Conservation (phyloP, 192 early-diverging fungal species). For the Coemansia sp. region DNA sequence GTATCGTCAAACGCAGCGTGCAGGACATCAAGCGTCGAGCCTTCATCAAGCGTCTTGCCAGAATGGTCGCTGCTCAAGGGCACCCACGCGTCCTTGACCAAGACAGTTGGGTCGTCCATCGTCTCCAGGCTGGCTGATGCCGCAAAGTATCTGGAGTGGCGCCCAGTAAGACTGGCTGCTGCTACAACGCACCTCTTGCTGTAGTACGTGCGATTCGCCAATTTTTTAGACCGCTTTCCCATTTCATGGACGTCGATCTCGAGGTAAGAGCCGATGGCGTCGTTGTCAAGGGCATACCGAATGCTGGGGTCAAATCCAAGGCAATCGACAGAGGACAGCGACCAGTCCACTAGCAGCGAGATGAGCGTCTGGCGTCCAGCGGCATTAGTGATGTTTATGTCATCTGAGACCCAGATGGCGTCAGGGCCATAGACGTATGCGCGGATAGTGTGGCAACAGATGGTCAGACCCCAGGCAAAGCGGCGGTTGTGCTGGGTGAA, state of each 20-base stretch:
- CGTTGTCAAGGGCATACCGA: no score
- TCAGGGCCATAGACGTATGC: not conserved
- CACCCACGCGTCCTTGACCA: slow-evolving; percentile 12
- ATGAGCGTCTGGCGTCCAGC: not conserved
- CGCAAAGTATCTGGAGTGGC: not conserved
- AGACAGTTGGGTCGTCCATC: not conserved
- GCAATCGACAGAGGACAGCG: not conserved
- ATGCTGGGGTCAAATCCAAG: slow-evolving; percentile 10
- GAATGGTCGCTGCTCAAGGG: no score
- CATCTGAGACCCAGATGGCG: not conserved
- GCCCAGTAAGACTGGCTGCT: not conserved
- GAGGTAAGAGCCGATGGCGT: no score
- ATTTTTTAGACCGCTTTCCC: no score
- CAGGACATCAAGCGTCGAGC: not conserved
- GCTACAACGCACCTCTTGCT: not conserved
- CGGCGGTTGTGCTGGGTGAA: no score
- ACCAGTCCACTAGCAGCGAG: slow-evolving; percentile 6
- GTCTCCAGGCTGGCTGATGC: slow-evolving; percentile 5
- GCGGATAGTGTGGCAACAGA: no score
- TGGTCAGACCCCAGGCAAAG: not conserved
- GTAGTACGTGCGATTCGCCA: not conserved
- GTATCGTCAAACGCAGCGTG: slow-evolving; percentile 9
- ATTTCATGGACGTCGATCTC: not conserved
- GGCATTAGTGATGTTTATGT: not conserved
- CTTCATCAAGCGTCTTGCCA: no score